Evolutionary conservation across 805 yeast species (phyloP), one percentile per base, ranked within the genome.

Genomic region (Kodamaea restingae): DNA sequence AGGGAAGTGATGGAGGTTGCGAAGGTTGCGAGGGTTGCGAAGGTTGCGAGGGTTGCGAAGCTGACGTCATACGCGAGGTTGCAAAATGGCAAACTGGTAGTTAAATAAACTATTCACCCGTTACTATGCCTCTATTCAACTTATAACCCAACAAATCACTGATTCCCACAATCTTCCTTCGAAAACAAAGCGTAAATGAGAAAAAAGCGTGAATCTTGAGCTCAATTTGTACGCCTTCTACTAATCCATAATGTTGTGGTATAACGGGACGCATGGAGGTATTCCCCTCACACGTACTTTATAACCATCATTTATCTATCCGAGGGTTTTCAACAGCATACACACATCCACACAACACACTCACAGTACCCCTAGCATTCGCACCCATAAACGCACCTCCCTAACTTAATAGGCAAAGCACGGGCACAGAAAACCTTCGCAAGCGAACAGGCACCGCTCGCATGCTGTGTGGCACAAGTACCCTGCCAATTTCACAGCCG

Each of bases 211-310:
- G n/a, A n/a, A n/a, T n/a, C n/a, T n/a, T n/a, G n/a, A n/a, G n/a
- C n/a, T n/a, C n/a, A n/a, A n/a, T n/a, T n/a, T n/a, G n/a, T n/a
- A n/a, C n/a, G n/a, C n/a, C n/a, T 20, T 20, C 22, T 5, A 6
- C 8, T 20, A 8, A 5, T 20, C 22, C 8, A 20, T 8, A 20
- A 20, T 20, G 67, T 67, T 34, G 67, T 66, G 72, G 59, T 54
- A 53, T 65, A 65, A 67, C 73, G 73, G 73, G 73, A 67, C 54
- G 62, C 70, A 43, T 52, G 33, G 48, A 48, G 55, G 67, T 65
- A 52, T 55, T 58, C 26, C 58, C 66, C 58, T 42, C 47, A 54
- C 56, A 61, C 58, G 63, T 67, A 51, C 73, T 67, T 55, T 52
- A 49, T 63, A 65, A 61, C 58, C 71, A 64, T 65, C 31, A 49